Evolutionary conservation across 2,329 filamentous ascomycete genomes (phyloP), one percentile per base, ranked within the genome.

Genomic region (Botrytis squamosa): DNA sequence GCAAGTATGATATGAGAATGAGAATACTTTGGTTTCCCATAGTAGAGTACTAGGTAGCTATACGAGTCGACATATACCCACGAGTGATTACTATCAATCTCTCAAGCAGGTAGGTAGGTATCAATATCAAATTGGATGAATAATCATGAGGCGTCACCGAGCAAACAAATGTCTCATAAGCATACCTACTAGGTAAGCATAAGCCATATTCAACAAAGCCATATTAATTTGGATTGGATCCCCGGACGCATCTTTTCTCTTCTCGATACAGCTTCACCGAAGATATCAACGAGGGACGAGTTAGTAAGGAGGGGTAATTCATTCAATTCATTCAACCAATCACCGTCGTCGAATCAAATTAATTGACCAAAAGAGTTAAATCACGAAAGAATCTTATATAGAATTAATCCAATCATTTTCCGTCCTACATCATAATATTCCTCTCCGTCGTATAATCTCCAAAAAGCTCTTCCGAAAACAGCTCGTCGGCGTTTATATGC

Each of bases 211-310:
- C 6, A 22, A n/a, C 10, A 38, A 62, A 62, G 59, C 36, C 59
- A 62, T 62, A 36, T 16, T 38, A 62, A 18, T 63, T 20, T n/a
- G 9, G 38, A 38, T 20, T n/a, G 9, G 38, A 38, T 63, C 0
- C 38, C 36, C 22, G 60, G 36, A 63, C 49, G 5, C 2, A 40
- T 18, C 12, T 25, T n/a, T 63, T 63, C 25, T 40, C 9, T 66
- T 66, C 64, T 69, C 66, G n/a, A 69, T 69, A 42, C 66, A 69
- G 66, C 66, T 69, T 69, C 66, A 69, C 66, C 66, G 66, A 69
- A 55, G 65, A 68, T 42, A 42, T 55, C 0, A 55, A 67, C 20
- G 44, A 66, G 42, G 44, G 64, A 67, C 44, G 44, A 67, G 64
- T 68, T 68, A 55, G 65, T 68, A 68, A 68, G 65, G 65, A 68